Conservation (phyloP, 441 rosid species). For the Corymbia citriodora region DNA sequence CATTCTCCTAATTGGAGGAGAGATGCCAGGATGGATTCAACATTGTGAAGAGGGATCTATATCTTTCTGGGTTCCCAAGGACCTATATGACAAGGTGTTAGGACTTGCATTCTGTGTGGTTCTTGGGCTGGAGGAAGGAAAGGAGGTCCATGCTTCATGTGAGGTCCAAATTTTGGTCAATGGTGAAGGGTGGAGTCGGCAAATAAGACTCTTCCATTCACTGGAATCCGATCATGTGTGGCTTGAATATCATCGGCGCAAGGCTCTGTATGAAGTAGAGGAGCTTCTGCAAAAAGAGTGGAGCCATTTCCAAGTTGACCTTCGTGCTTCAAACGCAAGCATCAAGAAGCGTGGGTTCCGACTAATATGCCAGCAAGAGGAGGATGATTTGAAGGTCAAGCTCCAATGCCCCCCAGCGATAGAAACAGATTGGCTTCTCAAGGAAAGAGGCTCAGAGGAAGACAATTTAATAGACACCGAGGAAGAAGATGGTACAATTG, state of each 20-base stretch:
- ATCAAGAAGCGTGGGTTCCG: background rate
- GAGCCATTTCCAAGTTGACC: background rate
- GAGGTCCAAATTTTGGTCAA: rapidly evolving
- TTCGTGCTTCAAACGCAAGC: rapidly evolving
- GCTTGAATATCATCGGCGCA: rapidly evolving
- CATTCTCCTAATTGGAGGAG: background rate
- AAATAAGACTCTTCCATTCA: rapidly evolving
- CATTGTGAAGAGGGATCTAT: background rate
- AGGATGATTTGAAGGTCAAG: background rate
- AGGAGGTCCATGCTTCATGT: rapidly evolving
- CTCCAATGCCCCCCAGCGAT: background rate
- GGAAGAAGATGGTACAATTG: background rate
- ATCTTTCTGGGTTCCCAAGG: background rate
- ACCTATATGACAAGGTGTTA: background rate
- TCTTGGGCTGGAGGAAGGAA: background rate
- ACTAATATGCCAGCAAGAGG: background rate
- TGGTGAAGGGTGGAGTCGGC: rapidly evolving
- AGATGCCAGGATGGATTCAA: background rate
- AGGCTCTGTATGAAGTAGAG: rapidly evolving
- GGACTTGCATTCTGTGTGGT: background rate
- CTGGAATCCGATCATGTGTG: background rate
- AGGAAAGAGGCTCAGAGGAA: background rate
- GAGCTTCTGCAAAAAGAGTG: rapidly evolving
- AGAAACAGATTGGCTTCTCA: background rate
- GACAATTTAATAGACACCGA: background rate